Percentiles rank a stretch among this genome's conserved stretches.
These are phyloP conservation scores for Blastobotrys mokoenaii DNA, from an alignment of 805 yeast genomes.

Conservation along the genomic window DNA sequence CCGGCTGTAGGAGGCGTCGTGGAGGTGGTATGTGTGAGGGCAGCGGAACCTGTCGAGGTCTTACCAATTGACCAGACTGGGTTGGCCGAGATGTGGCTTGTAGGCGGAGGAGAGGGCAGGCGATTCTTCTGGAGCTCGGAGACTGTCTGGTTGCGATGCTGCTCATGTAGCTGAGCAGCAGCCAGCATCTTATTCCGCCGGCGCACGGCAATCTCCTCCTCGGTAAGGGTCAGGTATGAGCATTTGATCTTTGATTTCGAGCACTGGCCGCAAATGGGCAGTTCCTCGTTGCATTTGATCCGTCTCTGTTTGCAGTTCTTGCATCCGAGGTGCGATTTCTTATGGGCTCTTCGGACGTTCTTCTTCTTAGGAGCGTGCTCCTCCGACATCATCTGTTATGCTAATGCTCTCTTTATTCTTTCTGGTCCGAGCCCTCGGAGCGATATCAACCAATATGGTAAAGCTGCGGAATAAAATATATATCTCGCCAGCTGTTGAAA, in stretches of 20 bases:
- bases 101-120: too few species aligned
- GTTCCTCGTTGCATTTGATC: slow-evolving; percentile 56
- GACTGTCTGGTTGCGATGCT: not conserved
- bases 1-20: too few species aligned
- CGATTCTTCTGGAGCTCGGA: too few species aligned
- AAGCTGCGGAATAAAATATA: too few species aligned
- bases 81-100: too few species aligned
- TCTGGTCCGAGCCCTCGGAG: too few species aligned
- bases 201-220: slow-evolving; percentile 32
- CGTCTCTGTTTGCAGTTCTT: slow-evolving; percentile 55
- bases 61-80: too few species aligned
- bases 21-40: not conserved
- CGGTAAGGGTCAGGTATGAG: slow-evolving; percentile 41
- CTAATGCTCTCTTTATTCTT: too few species aligned
- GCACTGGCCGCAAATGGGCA: slow-evolving; percentile 55
- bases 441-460: too few species aligned
- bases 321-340: slow-evolving; percentile 71
- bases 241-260: slow-evolving; percentile 38
- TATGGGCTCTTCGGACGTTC: slow-evolving; percentile 46
- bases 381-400: not conserved
- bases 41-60: not conserved
- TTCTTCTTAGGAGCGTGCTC: not conserved
- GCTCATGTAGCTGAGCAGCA: too few species aligned
- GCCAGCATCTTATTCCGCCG: slow-evolving; percentile 12
- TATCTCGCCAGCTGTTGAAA: too few species aligned